phyloP scores from a whole-genome alignment of 371 early-diverging fungal species.

The Syncephalastrum monosporum region DNA sequence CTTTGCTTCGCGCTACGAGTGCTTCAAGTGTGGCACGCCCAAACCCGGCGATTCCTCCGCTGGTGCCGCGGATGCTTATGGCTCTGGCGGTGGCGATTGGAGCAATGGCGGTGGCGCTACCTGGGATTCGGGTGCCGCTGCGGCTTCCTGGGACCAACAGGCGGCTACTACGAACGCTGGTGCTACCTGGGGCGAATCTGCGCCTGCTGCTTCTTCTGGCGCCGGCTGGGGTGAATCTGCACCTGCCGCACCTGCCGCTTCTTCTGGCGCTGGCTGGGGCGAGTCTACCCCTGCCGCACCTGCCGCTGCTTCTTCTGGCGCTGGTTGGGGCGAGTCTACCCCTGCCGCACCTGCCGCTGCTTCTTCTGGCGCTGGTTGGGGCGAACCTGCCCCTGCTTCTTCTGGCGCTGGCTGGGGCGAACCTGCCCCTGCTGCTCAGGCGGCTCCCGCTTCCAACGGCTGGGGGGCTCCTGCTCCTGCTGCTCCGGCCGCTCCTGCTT shows the following conservation, averaged over 20 bases:
- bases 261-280: slow-evolving; percentile 22
- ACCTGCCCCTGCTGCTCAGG: slow-evolving; percentile 11
- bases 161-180: slow-evolving; percentile 14
- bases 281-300: slow-evolving; percentile 14
- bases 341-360: slow-evolving; percentile 21
- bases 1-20: slow-evolving; percentile 29
- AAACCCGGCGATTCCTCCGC: slow-evolving; percentile 12
- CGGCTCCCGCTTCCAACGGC: slow-evolving; percentile 13
- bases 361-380: slow-evolving; percentile 26
- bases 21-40: slow-evolving; percentile 38
- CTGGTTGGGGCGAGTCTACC: slow-evolving; percentile 19
- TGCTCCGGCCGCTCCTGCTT: slow-evolving; percentile 9
- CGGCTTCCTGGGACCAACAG: slow-evolving; percentile 26
- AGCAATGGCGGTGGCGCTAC: slow-evolving; percentile 20
- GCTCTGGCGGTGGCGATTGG: too few species aligned
- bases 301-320: slow-evolving; percentile 8
- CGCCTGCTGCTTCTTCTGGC: slow-evolving; percentile 12
- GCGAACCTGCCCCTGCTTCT: slow-evolving; percentile 23
- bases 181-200: slow-evolving; percentile 29
- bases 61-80: too few species aligned
- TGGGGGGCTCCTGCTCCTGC: slow-evolving; percentile 22
- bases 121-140: slow-evolving; percentile 25
- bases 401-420: slow-evolving; percentile 20
- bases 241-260: slow-evolving; percentile 10
- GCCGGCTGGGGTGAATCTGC: slow-evolving; percentile 18